Conservation (phyloP, 495 filamentous ascomycete species). For the Annulohypoxylon nitens region DNA sequence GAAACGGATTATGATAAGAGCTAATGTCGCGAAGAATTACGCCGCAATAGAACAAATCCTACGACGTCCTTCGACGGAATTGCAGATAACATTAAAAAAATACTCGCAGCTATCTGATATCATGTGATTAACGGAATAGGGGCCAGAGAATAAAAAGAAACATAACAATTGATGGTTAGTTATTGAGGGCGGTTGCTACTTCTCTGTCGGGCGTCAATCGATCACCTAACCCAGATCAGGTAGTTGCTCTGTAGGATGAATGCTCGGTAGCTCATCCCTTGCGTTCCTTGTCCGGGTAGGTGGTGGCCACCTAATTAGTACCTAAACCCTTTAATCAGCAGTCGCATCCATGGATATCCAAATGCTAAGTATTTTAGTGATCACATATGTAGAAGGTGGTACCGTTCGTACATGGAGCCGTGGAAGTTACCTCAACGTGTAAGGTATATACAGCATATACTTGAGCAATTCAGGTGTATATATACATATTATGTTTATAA, state of each 20-base stretch:
- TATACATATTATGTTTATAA: neutral
- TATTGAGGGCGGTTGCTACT: slow-evolving; percentile 15
- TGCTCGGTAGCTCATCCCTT: slow-evolving; percentile 19
- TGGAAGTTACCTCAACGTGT: neutral
- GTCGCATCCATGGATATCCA: neutral
- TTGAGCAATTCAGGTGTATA: neutral
- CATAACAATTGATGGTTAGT: neutral
- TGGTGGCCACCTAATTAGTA: no score
- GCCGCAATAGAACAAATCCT: slow-evolving; percentile 45
- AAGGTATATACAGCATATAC: neutral
- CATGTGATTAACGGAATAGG: slow-evolving; percentile 39
- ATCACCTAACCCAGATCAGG: slow-evolving; percentile 34
- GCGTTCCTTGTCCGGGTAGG: neutral
- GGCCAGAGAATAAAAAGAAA: slow-evolving; percentile 1
- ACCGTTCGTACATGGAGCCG: neutral
- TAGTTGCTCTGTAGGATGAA: slow-evolving; percentile 1
- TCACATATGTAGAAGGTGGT: neutral
- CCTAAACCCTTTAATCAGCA: slow-evolving; percentile 6
- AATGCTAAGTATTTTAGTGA: neutral
- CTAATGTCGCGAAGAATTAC: slow-evolving; percentile 35
- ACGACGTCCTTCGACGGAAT: slow-evolving; percentile 23
- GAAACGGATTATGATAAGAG: slow-evolving; percentile 21
- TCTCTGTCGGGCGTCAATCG: slow-evolving; percentile 17
- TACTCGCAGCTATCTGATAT: slow-evolving; percentile 40
- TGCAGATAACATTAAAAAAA: slow-evolving; percentile 28